Conservation (phyloP, 495 filamentous ascomycete species). For the Tricharina praecox region DNA sequence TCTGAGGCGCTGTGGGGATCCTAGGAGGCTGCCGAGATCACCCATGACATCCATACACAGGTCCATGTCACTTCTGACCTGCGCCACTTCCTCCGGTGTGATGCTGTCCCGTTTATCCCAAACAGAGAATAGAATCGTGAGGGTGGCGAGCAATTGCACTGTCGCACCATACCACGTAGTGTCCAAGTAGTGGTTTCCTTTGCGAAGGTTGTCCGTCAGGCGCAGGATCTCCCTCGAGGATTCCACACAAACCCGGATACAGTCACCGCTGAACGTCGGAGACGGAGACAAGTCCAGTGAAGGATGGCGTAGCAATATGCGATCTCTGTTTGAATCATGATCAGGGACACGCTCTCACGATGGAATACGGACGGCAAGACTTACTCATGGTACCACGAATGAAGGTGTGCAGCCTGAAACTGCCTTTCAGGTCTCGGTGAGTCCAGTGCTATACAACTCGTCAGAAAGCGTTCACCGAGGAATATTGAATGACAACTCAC, state of each 20-base stretch:
- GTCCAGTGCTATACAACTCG: conserved; percentile 25
- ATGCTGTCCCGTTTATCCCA: conserved; percentile 48
- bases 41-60: conserved; percentile 50
- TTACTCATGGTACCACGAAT: conserved; percentile 32
- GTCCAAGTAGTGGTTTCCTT: conserved; percentile 49
- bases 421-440: conserved; percentile 36
- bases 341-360: too few species aligned
- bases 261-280: conserved; percentile 43
- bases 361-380: conserved; percentile 22
- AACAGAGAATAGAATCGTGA: conserved; percentile 52
- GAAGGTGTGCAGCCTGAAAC: conserved; percentile 34
- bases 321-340: conserved; percentile 21
- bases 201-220: conserved; percentile 40
- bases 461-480: conserved; percentile 6
- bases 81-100: conserved; percentile 35
- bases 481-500: conserved; percentile 12
- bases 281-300: conserved; percentile 47
- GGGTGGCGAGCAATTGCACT: conserved; percentile 54
- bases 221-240: conserved; percentile 45
- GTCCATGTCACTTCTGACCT: conserved; percentile 48
- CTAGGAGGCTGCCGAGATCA: conserved; percentile 45
- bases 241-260: conserved; percentile 50
- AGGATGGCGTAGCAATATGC: conserved; percentile 48
- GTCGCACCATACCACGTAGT: conserved; percentile 63
- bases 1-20: conserved; percentile 19